These are phyloP conservation scores for Cicer chorassanicum DNA, from an alignment of 306 rosid species.

Conservation along the genomic window DNA sequence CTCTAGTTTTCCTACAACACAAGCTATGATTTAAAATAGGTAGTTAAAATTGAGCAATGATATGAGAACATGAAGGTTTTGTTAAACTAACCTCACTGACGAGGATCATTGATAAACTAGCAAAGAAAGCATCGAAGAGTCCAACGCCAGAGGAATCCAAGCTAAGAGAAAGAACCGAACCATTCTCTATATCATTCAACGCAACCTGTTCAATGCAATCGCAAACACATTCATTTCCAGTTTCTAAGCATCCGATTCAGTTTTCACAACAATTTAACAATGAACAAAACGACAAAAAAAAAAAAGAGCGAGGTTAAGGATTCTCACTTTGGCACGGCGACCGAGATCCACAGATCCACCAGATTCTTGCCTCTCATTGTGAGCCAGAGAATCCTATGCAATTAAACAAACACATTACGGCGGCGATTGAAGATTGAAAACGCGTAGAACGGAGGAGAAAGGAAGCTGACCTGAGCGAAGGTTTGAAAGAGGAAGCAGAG, in stretches of 20 bases:
- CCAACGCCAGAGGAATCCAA: conserved; percentile 83
- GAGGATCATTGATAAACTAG: conserved; percentile 89
- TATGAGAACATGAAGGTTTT: conserved; percentile 1
- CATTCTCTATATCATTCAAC: conserved; percentile 51
- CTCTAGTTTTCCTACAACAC: neutral
- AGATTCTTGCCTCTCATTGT: conserved; percentile 49
- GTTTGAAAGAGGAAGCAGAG: conserved; percentile 42
- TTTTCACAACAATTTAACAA: conserved; percentile 27
- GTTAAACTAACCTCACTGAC: conserved; percentile 86
- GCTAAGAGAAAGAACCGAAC: conserved; percentile 50
- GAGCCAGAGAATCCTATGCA: conserved; percentile 54
- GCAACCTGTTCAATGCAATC: conserved; percentile 56
- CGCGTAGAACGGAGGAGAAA: neutral
- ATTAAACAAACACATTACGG: conserved; percentile 29
- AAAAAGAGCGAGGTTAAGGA: neutral
- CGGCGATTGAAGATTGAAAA: neutral
- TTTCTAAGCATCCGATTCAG: neutral
- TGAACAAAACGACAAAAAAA: neutral
- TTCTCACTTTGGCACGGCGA: conserved; percentile 80
- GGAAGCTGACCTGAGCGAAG: conserved; percentile 58
- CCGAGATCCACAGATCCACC: conserved; percentile 76
- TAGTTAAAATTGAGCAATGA: neutral
- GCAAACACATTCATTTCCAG: conserved; percentile 6
- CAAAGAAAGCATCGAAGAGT: conserved; percentile 81
- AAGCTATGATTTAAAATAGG: neutral